Percentiles rank a stretch among this genome's conserved stretches.
Conservation (phyloP, 202 grass and related monocot species). For the Dendrocalamus latiflorus region DNA sequence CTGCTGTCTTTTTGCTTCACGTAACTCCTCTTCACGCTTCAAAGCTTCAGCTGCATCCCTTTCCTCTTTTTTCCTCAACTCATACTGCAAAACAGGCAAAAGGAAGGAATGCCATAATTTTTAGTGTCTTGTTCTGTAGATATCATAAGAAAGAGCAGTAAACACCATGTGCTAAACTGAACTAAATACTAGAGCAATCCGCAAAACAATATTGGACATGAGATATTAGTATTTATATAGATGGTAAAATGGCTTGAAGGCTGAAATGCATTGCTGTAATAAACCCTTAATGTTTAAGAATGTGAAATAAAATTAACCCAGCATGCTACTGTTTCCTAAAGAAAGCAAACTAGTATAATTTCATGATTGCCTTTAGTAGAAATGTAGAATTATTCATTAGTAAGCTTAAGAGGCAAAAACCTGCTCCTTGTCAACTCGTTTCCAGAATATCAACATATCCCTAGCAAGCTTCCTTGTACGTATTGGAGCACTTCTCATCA, state of each 20-base stretch:
- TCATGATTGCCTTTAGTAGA: background rate
- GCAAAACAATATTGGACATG: background rate
- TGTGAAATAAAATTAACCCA: background rate
- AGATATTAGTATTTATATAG: background rate
- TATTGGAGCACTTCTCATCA: conserved; percentile 88
- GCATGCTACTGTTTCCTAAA: background rate
- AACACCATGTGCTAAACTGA: background rate
- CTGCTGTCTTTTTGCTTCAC: too few relatives aligned
- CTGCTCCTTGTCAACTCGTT: conserved; percentile 97
- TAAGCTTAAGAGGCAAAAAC: conserved; percentile 36
- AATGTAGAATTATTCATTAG: background rate
- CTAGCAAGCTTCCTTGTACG: conserved; percentile 90
- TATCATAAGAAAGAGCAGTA: background rate
- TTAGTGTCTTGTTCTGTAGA: background rate
- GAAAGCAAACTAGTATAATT: background rate
- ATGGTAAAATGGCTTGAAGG: background rate
- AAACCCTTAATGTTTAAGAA: background rate
- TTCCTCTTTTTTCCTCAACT: too few relatives aligned
- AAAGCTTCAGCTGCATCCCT: too few relatives aligned
- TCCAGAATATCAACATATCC: conserved; percentile 99
- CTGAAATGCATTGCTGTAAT: background rate
- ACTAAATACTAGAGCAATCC: background rate
- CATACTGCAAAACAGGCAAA: conserved; percentile 46
- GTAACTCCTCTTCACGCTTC: too few relatives aligned
- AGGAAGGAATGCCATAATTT: background rate